Conservation (phyloP, 306 rosid genomes). For the Gillenia trifoliata region DNA sequence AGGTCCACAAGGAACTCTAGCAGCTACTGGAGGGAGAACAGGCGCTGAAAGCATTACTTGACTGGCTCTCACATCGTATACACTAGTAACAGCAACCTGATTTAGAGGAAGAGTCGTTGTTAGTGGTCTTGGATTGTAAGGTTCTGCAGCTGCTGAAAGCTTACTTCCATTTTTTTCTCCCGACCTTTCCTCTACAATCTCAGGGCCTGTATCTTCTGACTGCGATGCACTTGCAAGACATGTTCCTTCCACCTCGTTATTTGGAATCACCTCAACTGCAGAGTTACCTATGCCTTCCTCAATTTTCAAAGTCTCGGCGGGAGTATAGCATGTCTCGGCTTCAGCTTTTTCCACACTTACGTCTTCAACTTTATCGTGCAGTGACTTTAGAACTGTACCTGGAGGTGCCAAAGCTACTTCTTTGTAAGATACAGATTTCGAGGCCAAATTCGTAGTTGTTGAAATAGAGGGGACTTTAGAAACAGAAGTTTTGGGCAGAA, state of each 20-base stretch:
- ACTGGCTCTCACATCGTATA: constrained; percentile 55
- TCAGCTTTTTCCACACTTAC: constrained; percentile 35
- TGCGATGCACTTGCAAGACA: constrained; percentile 27
- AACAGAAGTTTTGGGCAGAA: constrained; percentile 32
- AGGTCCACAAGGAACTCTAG: constrained; percentile 87
- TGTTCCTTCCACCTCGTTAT: constrained; percentile 33
- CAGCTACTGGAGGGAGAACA: constrained; percentile 59
- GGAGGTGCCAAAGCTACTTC: constrained; percentile 96
- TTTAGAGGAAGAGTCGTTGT: constrained; percentile 38
- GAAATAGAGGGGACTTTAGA: constrained; percentile 47
- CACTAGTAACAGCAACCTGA: constrained; percentile 45
- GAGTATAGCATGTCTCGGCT: constrained; percentile 25
- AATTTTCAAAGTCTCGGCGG: constrained; percentile 24
- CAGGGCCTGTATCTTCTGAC: constrained; percentile 37
- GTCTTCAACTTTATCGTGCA: constrained; percentile 43
- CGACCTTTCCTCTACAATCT: constrained; percentile 47
- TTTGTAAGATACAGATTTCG: constrained; percentile 85
- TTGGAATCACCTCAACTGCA: constrained; percentile 27
- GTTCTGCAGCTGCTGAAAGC: constrained; percentile 94
- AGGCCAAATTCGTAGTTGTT: constrained; percentile 55
- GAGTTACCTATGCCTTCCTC: constrained; percentile 38
- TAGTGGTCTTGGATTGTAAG: constrained; percentile 70
- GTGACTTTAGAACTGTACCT: constrained; percentile 70
- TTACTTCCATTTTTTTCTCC: constrained; percentile 70
- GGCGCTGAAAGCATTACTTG: constrained; percentile 68